Evolutionary conservation across 306 rosid genomes (phyloP).

Genomic region (Quercus bicolor): DNA sequence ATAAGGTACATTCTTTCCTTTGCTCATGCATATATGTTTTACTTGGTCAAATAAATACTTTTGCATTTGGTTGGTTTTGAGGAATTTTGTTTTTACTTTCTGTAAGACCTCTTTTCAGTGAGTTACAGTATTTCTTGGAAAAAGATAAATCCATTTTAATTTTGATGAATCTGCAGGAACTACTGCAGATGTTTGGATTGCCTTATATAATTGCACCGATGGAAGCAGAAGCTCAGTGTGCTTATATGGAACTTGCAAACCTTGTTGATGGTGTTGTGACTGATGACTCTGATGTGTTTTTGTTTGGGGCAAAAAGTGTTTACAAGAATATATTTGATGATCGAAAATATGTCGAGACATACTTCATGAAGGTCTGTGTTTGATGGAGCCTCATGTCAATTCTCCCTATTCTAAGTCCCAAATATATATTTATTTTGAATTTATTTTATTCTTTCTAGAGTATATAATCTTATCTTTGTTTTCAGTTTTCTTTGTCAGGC

Average conservation of each 20-base stretch:
- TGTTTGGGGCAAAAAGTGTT: constrained; percentile 90
- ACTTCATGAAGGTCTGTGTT: constrained; percentile 76
- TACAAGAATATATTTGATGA: constrained; percentile 97
- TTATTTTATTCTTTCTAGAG: too few species aligned
- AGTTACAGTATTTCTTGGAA: constrained; percentile 4
- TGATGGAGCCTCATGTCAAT: constrained; percentile 11
- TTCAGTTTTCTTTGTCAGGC: not conserved
- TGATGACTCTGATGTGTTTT: constrained; percentile 87
- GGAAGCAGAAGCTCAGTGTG: constrained; percentile 99
- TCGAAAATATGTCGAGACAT: constrained; percentile 94
- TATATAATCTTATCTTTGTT: too few species aligned
- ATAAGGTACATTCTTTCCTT: not conserved
- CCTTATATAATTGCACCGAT: constrained; percentile 96
- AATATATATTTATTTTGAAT: not conserved
- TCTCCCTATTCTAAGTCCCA: not conserved
- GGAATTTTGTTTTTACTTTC: not conserved
- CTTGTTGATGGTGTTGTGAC: constrained; percentile 98
- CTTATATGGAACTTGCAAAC: constrained; percentile 73
- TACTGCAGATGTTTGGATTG: constrained; percentile 93
- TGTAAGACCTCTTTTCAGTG: constrained; percentile 4
- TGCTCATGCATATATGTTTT: not conserved
- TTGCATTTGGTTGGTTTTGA: not conserved
- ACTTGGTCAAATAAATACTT: not conserved
- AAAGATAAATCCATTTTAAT: constrained; percentile 9
- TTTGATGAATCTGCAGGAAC: constrained; percentile 56